Conservation (phyloP, 192 early-diverging fungal species). For the Geosiphon pyriformis region DNA sequence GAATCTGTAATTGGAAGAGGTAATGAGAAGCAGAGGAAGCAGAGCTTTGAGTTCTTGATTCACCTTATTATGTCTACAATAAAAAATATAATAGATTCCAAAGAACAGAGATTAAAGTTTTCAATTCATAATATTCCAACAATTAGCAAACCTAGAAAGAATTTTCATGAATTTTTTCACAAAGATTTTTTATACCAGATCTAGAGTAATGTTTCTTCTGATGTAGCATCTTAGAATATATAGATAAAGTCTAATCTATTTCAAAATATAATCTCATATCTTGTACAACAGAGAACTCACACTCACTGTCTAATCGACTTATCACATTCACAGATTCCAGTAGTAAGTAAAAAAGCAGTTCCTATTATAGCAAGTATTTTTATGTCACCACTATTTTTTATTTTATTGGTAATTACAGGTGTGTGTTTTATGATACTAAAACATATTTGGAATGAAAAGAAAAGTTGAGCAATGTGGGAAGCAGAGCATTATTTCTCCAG, state of each 20-base stretch:
- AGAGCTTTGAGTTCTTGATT: too few relatives aligned
- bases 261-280: background rate
- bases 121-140: background rate
- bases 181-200: background rate
- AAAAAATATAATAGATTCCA: too few relatives aligned
- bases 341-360: background rate
- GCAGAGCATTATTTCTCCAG: too few relatives aligned
- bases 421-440: background rate
- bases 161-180: background rate
- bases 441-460: background rate
- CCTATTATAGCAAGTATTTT: background rate
- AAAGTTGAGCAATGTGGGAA: too few relatives aligned
- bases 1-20: background rate
- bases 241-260: background rate
- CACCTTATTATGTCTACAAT: too few relatives aligned
- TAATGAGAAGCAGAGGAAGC: too few relatives aligned
- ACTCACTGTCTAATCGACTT: background rate
- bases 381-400: constrained; percentile 7
- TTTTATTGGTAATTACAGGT: background rate
- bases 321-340: background rate
- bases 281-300: background rate
- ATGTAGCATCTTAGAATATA: constrained; percentile 5
- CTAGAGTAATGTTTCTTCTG: too few relatives aligned
- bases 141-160: background rate
- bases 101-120: background rate